These are phyloP conservation scores for Cryptococcus amylolentus DNA, from an alignment of 1,284 basidiomycete genomes.

Conservation along the genomic window DNA sequence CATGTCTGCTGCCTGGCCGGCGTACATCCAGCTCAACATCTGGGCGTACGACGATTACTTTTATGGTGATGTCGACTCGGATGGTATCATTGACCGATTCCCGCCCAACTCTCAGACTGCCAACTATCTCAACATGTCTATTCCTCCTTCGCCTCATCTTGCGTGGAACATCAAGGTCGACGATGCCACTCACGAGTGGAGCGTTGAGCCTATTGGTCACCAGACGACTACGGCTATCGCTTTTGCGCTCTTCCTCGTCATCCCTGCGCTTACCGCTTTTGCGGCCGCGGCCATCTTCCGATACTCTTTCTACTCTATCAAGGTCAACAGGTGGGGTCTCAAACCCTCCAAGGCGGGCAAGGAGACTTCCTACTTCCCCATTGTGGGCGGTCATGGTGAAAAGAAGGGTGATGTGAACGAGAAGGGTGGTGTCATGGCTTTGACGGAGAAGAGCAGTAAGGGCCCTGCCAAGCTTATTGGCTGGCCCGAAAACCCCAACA, in stretches of 20 bases:
- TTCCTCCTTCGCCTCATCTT: conserved; percentile 58
- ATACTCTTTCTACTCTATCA: conserved; percentile 93
- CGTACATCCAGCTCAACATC: conserved; percentile 80
- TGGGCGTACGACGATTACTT: conserved; percentile 84
- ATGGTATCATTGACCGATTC: conserved; percentile 80
- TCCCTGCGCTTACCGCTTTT: conserved; percentile 77
- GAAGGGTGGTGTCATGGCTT: conserved; percentile 32
- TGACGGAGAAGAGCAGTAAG: conserved; percentile 63
- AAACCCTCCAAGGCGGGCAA: conserved; percentile 56
- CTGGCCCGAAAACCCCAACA: conserved; percentile 86
- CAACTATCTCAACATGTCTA: conserved; percentile 82
- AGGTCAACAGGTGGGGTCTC: conserved; percentile 83
- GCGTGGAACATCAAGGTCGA: conserved; percentile 78
- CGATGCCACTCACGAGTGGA: conserved; percentile 72
- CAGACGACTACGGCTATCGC: conserved; percentile 73
- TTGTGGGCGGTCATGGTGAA: conserved; percentile 61
- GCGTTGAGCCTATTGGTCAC: conserved; percentile 72
- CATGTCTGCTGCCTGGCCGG: conserved; percentile 82
- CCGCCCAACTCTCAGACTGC: conserved; percentile 75
- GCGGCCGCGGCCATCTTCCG: conserved; percentile 81
- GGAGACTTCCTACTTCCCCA: conserved; percentile 51
- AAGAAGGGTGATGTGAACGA: conserved; percentile 47
- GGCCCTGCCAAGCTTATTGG: conserved; percentile 65
- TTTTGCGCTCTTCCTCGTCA: conserved; percentile 73
- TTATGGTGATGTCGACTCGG: conserved; percentile 81